Evolutionary conservation across 306 rosid genomes (phyloP).

Genomic region (Corylus heterophylla): DNA sequence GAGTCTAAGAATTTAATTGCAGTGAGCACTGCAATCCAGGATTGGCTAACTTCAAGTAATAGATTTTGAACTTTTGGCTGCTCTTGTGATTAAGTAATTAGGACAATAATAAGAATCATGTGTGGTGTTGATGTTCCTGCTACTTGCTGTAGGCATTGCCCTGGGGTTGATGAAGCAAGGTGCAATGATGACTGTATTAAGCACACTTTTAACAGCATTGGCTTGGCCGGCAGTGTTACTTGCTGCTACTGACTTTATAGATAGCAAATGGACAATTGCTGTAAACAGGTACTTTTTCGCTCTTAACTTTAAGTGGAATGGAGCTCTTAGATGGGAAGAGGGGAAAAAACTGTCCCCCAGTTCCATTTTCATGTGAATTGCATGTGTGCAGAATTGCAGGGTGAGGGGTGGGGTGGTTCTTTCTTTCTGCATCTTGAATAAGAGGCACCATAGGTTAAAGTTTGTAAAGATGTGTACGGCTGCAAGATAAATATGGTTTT

Average conservation of each 20-base stretch:
- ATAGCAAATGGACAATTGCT: conserved; percentile 71
- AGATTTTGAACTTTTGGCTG: conserved; percentile 23
- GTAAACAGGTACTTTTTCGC: conserved; percentile 48
- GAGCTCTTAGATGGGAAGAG: background rate
- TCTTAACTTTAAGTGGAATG: background rate
- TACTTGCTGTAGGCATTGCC: conserved; percentile 40
- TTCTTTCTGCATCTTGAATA: too few relatives aligned
- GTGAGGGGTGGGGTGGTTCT: too few relatives aligned
- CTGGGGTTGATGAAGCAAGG: conserved; percentile 53
- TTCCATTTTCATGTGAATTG: background rate
- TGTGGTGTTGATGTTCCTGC: conserved; percentile 13
- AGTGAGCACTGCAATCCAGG: conserved; percentile 62
- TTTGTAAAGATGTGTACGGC: background rate
- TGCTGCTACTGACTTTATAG: conserved; percentile 59
- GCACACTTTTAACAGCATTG: conserved; percentile 57
- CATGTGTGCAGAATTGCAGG: too few relatives aligned
- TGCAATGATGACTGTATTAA: conserved; percentile 66
- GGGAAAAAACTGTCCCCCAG: background rate
- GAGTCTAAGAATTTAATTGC: conserved; percentile 59
- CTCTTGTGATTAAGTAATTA: conserved; percentile 7
- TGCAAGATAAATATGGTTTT: background rate
- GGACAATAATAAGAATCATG: conserved; percentile 10
- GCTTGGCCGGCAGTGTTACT: conserved; percentile 69
- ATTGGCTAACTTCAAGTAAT: conserved; percentile 65
- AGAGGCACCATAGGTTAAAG: background rate